Evolutionary conservation across 2,329 filamentous ascomycete species (phyloP), one percentile per base, ranked within the genome.

Genomic region (Fusarium haematococcum): DNA sequence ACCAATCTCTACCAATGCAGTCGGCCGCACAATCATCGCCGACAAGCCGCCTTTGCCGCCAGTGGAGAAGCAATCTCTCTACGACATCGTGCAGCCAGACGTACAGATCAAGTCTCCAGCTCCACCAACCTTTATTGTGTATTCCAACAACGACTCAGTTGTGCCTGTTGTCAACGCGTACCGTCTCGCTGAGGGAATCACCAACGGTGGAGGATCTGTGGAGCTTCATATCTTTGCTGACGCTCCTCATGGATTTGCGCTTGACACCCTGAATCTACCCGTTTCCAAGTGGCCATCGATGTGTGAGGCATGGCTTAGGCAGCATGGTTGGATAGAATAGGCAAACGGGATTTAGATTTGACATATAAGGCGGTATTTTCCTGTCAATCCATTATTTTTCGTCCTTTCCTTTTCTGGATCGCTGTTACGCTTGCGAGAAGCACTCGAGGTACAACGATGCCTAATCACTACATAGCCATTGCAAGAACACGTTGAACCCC

Each of bases 91-190:
- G 0, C 76, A 78, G 1, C 76, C 76, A 9, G 76, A 78, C 14
- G 60, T 71, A 2, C 76, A 78, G 10, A 59, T 78, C 0, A 41
- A 45, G 5, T 71, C 70, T 7, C 67, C 67, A 0, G 54, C 75
- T 0, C 76, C 76, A 3, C 75, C 74, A 0, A 48, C 56, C 0
- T 78, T 78, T 18, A 77, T 78, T 3, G 73, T 78, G 0, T 78
- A 78, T 11, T 78, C 76, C 1, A 76, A 78, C 10, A 78, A 77
- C 1, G 76, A 78, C 2, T 76, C 76, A 0, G 63, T 78, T 2
- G 76, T 78, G 0, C 76, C 76, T 0, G 74, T 71, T 1, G 16
- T 69, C 8, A 78, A 78, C 5, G 76, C 76, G 0, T 78, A 78
- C 35, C 76, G 76, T 0, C 45, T 78, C 0, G 73, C 76, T 0